A percentile compares a stretch with the other conserved stretches of the same genome.
Evolutionary conservation across 441 rosid genomes (phyloP).

Genomic region (Populus hybrid): DNA sequence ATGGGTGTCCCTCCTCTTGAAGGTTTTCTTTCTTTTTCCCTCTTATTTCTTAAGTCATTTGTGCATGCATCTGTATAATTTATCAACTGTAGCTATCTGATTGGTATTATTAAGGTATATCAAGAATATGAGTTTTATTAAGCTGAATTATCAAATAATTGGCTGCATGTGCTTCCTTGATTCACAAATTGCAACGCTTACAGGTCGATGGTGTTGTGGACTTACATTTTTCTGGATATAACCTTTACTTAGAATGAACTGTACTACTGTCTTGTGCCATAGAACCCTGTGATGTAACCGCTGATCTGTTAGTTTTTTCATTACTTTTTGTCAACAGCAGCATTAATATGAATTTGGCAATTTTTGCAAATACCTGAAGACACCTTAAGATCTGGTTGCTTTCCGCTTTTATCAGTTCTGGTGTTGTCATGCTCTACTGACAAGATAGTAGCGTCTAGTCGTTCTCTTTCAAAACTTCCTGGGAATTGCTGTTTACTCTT

Average conservation of each 20-base stretch:
- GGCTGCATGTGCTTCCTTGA: not conserved
- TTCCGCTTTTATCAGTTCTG: no score
- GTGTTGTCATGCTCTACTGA: no score
- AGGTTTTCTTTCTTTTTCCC: constrained; percentile 37
- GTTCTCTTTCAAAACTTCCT: no score
- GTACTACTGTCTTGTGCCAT: not conserved
- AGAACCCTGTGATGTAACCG: not conserved
- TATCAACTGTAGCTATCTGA: not conserved
- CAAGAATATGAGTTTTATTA: not conserved
- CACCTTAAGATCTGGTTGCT: no score
- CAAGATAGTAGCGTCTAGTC: no score
- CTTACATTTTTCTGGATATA: not conserved
- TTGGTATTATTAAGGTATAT: not conserved
- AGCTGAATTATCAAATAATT: not conserved
- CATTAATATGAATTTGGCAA: not conserved
- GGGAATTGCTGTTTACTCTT: no score
- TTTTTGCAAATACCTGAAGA: not conserved
- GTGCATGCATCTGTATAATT: not conserved
- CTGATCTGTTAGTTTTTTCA: not conserved
- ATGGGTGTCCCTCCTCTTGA: constrained; percentile 82
- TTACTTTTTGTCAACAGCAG: not conserved
- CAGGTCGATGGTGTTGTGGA: not conserved
- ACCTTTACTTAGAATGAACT: not conserved
- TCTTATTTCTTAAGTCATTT: not conserved
- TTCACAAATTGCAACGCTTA: not conserved